Conservation (phyloP, 768 basidiomycete species). For the Fomitopsis pulvina region DNA sequence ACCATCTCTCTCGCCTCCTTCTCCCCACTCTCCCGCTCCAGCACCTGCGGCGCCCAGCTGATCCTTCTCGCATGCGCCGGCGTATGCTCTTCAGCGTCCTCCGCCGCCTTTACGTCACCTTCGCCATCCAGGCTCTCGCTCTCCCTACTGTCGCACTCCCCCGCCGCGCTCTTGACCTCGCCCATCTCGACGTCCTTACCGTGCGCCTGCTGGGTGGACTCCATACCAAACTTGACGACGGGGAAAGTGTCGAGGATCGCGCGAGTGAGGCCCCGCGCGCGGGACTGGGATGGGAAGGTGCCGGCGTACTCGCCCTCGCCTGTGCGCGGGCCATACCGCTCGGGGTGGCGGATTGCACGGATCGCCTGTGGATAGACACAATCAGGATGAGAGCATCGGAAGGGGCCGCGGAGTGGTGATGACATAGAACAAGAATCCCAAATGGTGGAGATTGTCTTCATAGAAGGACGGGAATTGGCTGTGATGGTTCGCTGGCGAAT, state of each 20-base stretch:
- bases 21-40: not conserved
- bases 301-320: slow-evolving; percentile 27
- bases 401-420: too few relatives aligned
- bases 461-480: too few relatives aligned
- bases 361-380: slow-evolving; percentile 52
- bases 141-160: not conserved
- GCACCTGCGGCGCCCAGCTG: not conserved
- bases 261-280: slow-evolving; percentile 80
- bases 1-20: not conserved
- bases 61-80: not conserved
- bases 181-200: slow-evolving; percentile 29
- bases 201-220: slow-evolving; percentile 4
- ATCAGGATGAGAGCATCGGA: not conserved
- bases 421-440: too few relatives aligned
- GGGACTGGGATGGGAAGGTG: slow-evolving; percentile 41
- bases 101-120: not conserved
- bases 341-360: slow-evolving; percentile 80
- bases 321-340: slow-evolving; percentile 79
- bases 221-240: slow-evolving; percentile 73
- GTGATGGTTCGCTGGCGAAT: too few relatives aligned
- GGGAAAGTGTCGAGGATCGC: slow-evolving; percentile 97
- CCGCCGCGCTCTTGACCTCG: slow-evolving; percentile 6
- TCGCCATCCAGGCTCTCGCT: not conserved
- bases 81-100: not conserved
- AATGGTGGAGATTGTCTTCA: too few relatives aligned